Percentiles rank a stretch among this genome's conserved stretches.
phyloP scores from a whole-genome alignment of 2,329 filamentous ascomycete species.

The Calonectria pseudoreteaudii region DNA sequence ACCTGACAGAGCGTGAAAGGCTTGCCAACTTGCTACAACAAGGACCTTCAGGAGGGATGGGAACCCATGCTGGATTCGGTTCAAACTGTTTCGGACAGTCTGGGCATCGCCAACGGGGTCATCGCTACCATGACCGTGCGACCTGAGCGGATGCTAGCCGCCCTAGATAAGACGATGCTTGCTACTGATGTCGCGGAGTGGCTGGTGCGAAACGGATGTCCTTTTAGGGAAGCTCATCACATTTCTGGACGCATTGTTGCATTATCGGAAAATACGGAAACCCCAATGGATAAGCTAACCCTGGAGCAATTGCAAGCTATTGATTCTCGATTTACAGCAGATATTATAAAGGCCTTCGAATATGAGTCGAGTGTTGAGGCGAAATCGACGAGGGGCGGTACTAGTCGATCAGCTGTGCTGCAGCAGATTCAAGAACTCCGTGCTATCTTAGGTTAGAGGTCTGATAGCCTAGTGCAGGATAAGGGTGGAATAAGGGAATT shows the following conservation, averaged over 20 bases:
- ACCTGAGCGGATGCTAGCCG: constrained; percentile 77
- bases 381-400: neutral
- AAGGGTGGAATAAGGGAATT: neutral
- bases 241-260: constrained; percentile 80
- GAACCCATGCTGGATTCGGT: constrained; percentile 82
- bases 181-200: constrained; percentile 75
- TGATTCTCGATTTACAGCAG: constrained; percentile 74
- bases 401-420: neutral
- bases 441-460: neutral
- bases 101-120: constrained; percentile 81
- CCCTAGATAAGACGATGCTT: constrained; percentile 80
- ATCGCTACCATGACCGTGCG: constrained; percentile 74
- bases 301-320: constrained; percentile 76
- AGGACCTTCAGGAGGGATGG: constrained; percentile 81
- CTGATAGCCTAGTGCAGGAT: neutral
- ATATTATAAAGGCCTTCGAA: constrained; percentile 51
- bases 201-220: constrained; percentile 72
- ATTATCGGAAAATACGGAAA: constrained; percentile 70
- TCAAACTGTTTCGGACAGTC: constrained; percentile 78
- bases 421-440: neutral
- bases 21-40: constrained; percentile 81
- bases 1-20: constrained; percentile 62
- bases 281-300: constrained; percentile 76
- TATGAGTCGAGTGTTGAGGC: neutral
- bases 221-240: constrained; percentile 83